Percentiles rank a stretch among this genome's conserved stretches.
Conservation (phyloP, 2,329 filamentous ascomycete genomes). For the Ascochyta koolunga region DNA sequence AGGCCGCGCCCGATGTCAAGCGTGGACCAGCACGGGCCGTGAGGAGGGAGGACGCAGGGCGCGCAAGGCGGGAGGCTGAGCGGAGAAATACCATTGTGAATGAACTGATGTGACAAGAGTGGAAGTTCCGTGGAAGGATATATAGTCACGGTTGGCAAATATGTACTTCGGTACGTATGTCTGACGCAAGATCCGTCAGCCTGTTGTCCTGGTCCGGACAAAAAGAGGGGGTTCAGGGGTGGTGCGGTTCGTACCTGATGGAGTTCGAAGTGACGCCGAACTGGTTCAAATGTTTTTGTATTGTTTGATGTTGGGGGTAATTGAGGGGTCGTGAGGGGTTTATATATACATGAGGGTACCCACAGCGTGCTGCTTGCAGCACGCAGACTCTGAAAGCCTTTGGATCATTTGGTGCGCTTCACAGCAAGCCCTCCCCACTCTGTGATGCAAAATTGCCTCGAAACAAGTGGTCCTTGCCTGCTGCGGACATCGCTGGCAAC, state of each 20-base stretch:
- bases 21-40: slow-evolving; percentile 52
- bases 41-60: slow-evolving; percentile 60
- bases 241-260: slow-evolving; percentile 37
- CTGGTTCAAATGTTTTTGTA: slow-evolving; percentile 10
- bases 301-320: slow-evolving; percentile 21
- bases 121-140: slow-evolving; percentile 27
- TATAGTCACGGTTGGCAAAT: slow-evolving; percentile 27
- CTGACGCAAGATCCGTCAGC: slow-evolving; percentile 39
- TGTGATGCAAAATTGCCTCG: slow-evolving; percentile 28
- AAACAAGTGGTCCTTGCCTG: slow-evolving; percentile 29
- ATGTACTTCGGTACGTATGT: slow-evolving; percentile 30
- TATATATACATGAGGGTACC: slow-evolving; percentile 37
- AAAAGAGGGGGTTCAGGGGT: slow-evolving; percentile 28
- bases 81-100: slow-evolving; percentile 66
- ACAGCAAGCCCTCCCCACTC: slow-evolving; percentile 44
- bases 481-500: slow-evolving; percentile 37
- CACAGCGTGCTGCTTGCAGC: slow-evolving; percentile 21
- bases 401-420: slow-evolving; percentile 30
- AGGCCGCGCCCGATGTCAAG: slow-evolving; percentile 50
- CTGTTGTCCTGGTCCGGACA: slow-evolving; percentile 10
- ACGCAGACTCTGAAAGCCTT: slow-evolving; percentile 24
- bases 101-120: slow-evolving; percentile 27
- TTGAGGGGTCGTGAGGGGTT: slow-evolving; percentile 34
- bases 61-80: slow-evolving; percentile 63
- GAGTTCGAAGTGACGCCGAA: slow-evolving; percentile 31